Percentiles rank a stretch among this genome's conserved stretches.
Evolutionary conservation across 164 flowering plant species (phyloP).

Genomic region (Umbellularia californica): DNA sequence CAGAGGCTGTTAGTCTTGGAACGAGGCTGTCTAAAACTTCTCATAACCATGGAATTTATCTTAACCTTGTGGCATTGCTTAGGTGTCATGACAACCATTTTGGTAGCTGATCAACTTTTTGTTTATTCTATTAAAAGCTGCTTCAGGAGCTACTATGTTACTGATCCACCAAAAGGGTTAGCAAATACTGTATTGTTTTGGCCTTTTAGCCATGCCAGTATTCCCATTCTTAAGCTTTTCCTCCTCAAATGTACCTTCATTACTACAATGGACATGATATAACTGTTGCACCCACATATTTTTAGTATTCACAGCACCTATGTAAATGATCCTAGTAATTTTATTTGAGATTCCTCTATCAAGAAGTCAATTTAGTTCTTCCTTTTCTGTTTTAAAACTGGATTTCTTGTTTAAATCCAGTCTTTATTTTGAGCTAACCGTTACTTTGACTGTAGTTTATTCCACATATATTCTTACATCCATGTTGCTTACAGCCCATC

Average conservation of each 20-base stretch:
- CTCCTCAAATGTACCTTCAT: too few species aligned
- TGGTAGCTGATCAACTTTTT: not conserved
- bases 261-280: not conserved
- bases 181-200: too few species aligned
- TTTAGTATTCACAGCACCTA: not conserved
- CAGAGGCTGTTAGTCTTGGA: too few species aligned
- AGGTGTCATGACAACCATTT: not conserved
- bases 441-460: not conserved
- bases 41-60: not conserved
- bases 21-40: too few species aligned
- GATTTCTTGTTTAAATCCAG: not conserved
- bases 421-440: not conserved
- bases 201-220: too few species aligned
- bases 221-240: too few species aligned
- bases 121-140: too few species aligned
- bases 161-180: not conserved
- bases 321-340: not conserved
- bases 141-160: not conserved
- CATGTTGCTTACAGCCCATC: not conserved
- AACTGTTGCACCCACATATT: not conserved
- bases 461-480: not conserved
- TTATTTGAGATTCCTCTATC: not conserved
- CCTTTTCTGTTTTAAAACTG: not conserved
- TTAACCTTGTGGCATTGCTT: not conserved
- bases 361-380: not conserved